Evolutionary conservation across 2,329 filamentous ascomycete species (phyloP).

Genomic region (Drechslera avenae): DNA sequence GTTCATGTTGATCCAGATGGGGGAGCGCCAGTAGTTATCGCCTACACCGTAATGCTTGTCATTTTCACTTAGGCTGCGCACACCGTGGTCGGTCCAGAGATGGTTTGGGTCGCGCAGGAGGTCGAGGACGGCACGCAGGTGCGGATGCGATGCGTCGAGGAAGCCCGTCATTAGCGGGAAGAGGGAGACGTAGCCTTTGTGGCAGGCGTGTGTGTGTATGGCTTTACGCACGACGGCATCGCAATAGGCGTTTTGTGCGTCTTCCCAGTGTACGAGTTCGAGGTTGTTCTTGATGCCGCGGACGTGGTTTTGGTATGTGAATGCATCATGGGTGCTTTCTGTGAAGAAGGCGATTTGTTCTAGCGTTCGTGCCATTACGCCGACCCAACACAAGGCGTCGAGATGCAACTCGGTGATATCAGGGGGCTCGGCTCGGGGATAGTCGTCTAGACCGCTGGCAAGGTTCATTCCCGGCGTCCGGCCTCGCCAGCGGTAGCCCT

Average conservation of each 20-base stretch:
- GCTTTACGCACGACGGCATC: slow-evolving; percentile 90
- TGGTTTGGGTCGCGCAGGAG: slow-evolving; percentile 78
- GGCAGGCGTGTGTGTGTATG: slow-evolving; percentile 81
- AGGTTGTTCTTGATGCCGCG: slow-evolving; percentile 80
- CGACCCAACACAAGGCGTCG: slow-evolving; percentile 92
- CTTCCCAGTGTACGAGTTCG: slow-evolving; percentile 89
- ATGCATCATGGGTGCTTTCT: slow-evolving; percentile 72
- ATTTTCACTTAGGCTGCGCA: slow-evolving; percentile 82
- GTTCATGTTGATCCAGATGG: slow-evolving; percentile 96
- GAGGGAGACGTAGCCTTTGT: slow-evolving; percentile 91
- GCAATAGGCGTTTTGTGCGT: slow-evolving; percentile 78
- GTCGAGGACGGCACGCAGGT: slow-evolving; percentile 73
- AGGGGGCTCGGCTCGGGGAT: slow-evolving; percentile 86
- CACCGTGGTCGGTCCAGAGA: slow-evolving; percentile 82
- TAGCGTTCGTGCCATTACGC: slow-evolving; percentile 85
- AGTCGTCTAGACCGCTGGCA: slow-evolving; percentile 92
- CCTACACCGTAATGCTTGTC: slow-evolving; percentile 80
- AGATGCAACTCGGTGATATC: slow-evolving; percentile 92
- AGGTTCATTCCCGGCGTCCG: slow-evolving; percentile 80
- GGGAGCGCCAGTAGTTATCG: slow-evolving; percentile 96
- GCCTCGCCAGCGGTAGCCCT: slow-evolving; percentile 91
- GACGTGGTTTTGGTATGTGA: slow-evolving; percentile 70
- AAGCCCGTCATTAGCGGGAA: slow-evolving; percentile 89
- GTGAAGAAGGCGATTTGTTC: slow-evolving; percentile 75
- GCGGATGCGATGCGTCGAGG: slow-evolving; percentile 71